Percentiles rank a stretch among this genome's conserved stretches.
Conservation (phyloP, 2,329 filamentous ascomycete species). For the Penicillium sp. region DNA sequence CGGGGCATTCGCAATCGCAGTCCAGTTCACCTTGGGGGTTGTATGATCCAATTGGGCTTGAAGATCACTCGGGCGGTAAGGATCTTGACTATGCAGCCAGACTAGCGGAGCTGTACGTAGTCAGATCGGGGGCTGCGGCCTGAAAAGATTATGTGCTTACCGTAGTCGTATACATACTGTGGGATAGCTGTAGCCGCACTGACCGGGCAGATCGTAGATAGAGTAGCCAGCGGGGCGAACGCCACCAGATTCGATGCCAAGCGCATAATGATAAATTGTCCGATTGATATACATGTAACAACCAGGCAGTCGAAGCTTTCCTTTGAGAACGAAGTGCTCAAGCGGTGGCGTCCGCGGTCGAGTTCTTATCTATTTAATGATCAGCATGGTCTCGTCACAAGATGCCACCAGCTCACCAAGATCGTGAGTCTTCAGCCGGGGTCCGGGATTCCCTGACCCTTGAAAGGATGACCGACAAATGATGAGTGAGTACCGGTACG, state of each 20-base stretch:
- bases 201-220: constrained; percentile 1
- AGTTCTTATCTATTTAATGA: constrained; percentile 1
- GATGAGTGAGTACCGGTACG: neutral
- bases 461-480: neutral
- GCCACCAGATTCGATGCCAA: constrained; percentile 4
- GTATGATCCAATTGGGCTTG: constrained; percentile 48
- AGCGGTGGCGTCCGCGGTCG: neutral
- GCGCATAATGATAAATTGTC: neutral
- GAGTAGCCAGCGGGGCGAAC: constrained; percentile 4
- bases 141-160: constrained; percentile 25
- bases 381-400: constrained; percentile 7
- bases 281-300: neutral
- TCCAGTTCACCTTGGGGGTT: constrained; percentile 45
- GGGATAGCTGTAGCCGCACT: constrained; percentile 33
- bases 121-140: constrained; percentile 3
- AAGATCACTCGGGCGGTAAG: constrained; percentile 52
- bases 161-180: constrained; percentile 47
- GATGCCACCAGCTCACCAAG: neutral
- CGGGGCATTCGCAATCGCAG: constrained; percentile 36
- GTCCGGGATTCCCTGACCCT: neutral
- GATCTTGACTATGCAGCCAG: constrained; percentile 50
- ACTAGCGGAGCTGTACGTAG: constrained; percentile 47
- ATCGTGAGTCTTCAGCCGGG: neutral
- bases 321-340: neutral
- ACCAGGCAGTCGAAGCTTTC: neutral